phyloP scores from a whole-genome alignment of 805 yeast genomes.

The Saccharomycopsis javanensis region DNA sequence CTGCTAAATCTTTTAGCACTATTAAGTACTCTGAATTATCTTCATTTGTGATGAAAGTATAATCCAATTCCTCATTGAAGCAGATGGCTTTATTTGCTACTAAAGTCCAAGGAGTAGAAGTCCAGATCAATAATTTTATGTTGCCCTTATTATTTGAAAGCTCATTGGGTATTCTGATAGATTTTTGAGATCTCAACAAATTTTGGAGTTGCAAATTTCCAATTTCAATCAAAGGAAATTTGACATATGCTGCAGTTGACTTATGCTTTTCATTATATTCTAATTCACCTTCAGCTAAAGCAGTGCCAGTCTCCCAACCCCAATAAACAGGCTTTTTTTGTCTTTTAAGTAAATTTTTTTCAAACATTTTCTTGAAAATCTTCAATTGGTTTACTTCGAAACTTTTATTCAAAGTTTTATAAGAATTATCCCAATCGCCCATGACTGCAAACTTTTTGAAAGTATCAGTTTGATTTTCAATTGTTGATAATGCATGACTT shows the following conservation, averaged over 20 bases:
- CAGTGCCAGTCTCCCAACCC: constrained; percentile 92
- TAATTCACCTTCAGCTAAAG: constrained; percentile 92
- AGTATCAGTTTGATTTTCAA: constrained; percentile 49
- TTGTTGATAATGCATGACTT: constrained; percentile 58
- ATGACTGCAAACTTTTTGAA: constrained; percentile 69
- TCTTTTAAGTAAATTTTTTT: constrained; percentile 60
- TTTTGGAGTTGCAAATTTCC: neutral
- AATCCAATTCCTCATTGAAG: constrained; percentile 47
- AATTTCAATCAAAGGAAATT: constrained; percentile 39
- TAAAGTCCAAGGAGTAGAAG: constrained; percentile 97
- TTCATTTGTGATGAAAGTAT: constrained; percentile 37
- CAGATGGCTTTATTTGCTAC: constrained; percentile 82
- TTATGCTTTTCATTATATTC: constrained; percentile 70
- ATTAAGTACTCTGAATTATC: constrained; percentile 36
- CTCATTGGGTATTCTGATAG: no score
- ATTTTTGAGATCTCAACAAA: neutral
- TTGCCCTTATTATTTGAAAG: no score
- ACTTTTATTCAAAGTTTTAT: constrained; percentile 58
- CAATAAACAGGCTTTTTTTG: constrained; percentile 94
- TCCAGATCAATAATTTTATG: constrained; percentile 64
- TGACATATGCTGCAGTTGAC: constrained; percentile 60
- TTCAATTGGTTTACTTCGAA: constrained; percentile 71
- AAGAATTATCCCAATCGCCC: constrained; percentile 71
- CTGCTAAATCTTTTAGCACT: constrained; percentile 45
- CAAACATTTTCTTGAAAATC: constrained; percentile 57